A percentile compares a stretch with the other conserved stretches of the same genome.
Evolutionary conservation across 2,329 filamentous ascomycete species (phyloP).

Genomic region (Cladosporium phlei): DNA sequence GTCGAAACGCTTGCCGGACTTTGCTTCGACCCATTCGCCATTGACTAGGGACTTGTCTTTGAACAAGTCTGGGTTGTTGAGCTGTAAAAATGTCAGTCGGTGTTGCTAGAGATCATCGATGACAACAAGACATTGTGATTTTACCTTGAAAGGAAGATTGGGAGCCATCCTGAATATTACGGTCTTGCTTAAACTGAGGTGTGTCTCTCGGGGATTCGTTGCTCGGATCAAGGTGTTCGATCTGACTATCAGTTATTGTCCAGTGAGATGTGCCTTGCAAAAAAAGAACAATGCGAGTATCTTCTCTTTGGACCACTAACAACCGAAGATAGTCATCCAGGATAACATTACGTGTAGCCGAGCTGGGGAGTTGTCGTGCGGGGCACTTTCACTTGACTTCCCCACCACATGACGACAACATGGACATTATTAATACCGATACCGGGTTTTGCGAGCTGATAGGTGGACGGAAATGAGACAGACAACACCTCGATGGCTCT

Average conservation of each 20-base stretch:
- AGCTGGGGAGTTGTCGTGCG: too few relatives aligned
- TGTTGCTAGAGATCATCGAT: neutral
- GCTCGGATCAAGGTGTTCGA: conserved; percentile 17
- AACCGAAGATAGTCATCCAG: too few relatives aligned
- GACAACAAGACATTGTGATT: too few relatives aligned
- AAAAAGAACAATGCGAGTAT: neutral
- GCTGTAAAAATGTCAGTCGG: conserved; percentile 30
- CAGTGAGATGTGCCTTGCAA: neutral
- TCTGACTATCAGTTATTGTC: too few relatives aligned
- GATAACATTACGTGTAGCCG: too few relatives aligned
- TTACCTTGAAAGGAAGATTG: conserved; percentile 43
- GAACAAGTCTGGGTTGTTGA: conserved; percentile 53
- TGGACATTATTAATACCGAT: too few relatives aligned
- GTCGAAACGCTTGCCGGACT: conserved; percentile 55
- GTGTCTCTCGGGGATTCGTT: conserved; percentile 16
- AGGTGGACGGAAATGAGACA: too few relatives aligned
- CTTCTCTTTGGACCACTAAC: neutral
- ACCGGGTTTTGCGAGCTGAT: too few relatives aligned
- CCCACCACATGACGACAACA: too few relatives aligned
- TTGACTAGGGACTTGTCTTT: conserved; percentile 50
- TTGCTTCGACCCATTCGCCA: conserved; percentile 53
- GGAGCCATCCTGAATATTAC: conserved; percentile 25
- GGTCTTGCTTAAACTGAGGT: conserved; percentile 2
- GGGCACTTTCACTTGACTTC: neutral
- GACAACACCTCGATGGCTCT: neutral